Evolutionary conservation across 2,329 filamentous ascomycete species (phyloP).

Genomic region (Ceratocystis huliohia): DNA sequence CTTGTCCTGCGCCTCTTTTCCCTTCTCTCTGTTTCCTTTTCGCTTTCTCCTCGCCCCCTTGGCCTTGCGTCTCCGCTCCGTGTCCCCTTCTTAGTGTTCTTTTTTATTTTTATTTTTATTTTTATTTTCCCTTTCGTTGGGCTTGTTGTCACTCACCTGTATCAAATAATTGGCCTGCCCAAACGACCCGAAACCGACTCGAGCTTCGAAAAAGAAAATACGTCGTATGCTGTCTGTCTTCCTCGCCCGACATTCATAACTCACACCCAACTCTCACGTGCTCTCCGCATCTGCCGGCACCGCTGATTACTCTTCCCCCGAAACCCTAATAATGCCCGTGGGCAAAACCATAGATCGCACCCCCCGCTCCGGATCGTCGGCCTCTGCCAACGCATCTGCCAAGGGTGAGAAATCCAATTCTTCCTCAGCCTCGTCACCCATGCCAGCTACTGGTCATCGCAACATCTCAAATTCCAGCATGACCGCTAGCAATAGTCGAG

Average conservation of each 20-base stretch:
- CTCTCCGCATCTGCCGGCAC: background rate
- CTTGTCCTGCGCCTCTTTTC: background rate
- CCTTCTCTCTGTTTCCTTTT: background rate
- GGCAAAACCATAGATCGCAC: conserved; percentile 17
- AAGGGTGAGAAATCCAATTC: conserved; percentile 16
- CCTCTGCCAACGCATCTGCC: conserved; percentile 9
- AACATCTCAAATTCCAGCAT: conserved; percentile 14
- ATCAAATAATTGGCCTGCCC: too few relatives aligned
- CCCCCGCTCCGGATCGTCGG: conserved; percentile 14
- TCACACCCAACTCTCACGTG: background rate
- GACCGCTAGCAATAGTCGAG: background rate
- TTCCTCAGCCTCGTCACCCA: conserved; percentile 2
- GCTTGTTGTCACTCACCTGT: too few relatives aligned
- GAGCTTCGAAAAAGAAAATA: background rate
- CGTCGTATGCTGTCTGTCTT: too few relatives aligned
- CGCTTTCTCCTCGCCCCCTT: background rate
- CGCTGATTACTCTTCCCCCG: background rate
- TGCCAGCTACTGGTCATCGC: conserved; percentile 8
- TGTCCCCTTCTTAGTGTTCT: background rate
- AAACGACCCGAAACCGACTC: background rate
- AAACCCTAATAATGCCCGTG: conserved; percentile 14
- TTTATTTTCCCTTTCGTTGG: background rate
- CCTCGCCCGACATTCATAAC: background rate
- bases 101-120: background rate
- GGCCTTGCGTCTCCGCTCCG: conserved; percentile 4